Evolutionary conservation across 805 yeast species (phyloP).

Genomic region (Henningerozyma blattae): DNA sequence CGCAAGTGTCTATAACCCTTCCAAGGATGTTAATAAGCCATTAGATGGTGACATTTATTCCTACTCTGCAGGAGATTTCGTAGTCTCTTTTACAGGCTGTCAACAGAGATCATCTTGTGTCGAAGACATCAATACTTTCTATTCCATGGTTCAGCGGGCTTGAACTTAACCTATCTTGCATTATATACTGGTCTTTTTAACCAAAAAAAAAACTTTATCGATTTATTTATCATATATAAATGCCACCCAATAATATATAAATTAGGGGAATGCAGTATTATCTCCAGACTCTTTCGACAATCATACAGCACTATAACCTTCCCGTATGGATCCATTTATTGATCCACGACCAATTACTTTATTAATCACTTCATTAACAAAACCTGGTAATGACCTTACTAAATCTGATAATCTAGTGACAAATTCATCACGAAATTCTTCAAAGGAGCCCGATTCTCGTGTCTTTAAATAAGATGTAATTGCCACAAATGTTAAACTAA

Average conservation of each 20-base stretch:
- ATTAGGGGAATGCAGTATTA: too few species aligned
- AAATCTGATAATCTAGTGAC: slow-evolving; percentile 54
- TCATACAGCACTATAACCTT: slow-evolving; percentile 90
- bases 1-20: slow-evolving; percentile 32
- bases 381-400: slow-evolving; percentile 47
- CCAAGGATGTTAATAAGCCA: slow-evolving; percentile 13
- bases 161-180: too few species aligned
- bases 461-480: slow-evolving; percentile 64
- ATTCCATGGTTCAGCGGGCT: slow-evolving; percentile 3
- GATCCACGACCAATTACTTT: slow-evolving; percentile 49
- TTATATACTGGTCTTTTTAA: too few species aligned
- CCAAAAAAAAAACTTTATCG: slow-evolving; percentile 1
- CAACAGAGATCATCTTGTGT: slow-evolving; percentile 40
- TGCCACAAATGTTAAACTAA: slow-evolving; percentile 58
- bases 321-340: slow-evolving; percentile 35
- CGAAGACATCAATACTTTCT: slow-evolving; percentile 22
- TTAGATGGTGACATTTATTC: slow-evolving; percentile 32
- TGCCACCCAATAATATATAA: too few species aligned
- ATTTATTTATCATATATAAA: too few species aligned
- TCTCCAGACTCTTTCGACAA: too few species aligned
- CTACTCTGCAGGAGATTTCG: slow-evolving; percentile 56
- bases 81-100: slow-evolving; percentile 52
- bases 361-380: slow-evolving; percentile 53
- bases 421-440: slow-evolving; percentile 65
- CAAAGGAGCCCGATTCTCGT: slow-evolving; percentile 51